Evolutionary conservation across 352 stramenopile species (phyloP).

Genomic region (Phytophthora pseudosyringae): DNA sequence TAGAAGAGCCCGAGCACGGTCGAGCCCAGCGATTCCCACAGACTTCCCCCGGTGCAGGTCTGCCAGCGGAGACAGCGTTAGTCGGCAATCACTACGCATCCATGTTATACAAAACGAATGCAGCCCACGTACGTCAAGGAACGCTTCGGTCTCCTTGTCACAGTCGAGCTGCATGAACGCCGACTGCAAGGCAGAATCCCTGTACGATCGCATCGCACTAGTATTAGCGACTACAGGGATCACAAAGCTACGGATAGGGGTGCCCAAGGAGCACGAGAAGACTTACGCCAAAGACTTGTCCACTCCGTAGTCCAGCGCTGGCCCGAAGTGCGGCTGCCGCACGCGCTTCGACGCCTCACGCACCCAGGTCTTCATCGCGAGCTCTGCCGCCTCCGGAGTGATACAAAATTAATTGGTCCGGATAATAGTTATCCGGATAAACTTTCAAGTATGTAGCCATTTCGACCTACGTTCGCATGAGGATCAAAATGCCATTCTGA

Average conservation of each 20-base stretch:
- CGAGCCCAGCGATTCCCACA: conserved; percentile 72
- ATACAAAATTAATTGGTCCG: neutral
- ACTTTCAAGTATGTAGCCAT: neutral
- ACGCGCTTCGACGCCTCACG: conserved; percentile 59
- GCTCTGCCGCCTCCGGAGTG: neutral
- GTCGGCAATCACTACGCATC: neutral
- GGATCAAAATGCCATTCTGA: conserved; percentile 11
- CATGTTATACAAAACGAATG: neutral
- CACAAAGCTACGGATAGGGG: neutral
- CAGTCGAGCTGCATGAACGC: conserved; percentile 78
- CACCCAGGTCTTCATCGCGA: conserved; percentile 82
- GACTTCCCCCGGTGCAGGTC: conserved; percentile 76
- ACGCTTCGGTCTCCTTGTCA: conserved; percentile 75
- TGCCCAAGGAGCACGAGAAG: neutral
- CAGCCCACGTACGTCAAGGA: conserved; percentile 57
- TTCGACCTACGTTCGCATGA: too few species aligned
- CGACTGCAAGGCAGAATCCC: conserved; percentile 61
- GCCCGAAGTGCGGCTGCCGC: conserved; percentile 53
- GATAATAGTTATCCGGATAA: neutral
- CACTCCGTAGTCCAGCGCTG: conserved; percentile 70
- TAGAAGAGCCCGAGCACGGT: conserved; percentile 81
- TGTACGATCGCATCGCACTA: conserved; percentile 22
- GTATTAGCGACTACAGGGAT: conserved; percentile 5
- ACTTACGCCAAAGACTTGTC: conserved; percentile 57
- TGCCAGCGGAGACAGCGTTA: conserved; percentile 25